Evolutionary conservation across 768 basidiomycete genomes (phyloP).

Genomic region (Termitomyces bulborhizus): DNA sequence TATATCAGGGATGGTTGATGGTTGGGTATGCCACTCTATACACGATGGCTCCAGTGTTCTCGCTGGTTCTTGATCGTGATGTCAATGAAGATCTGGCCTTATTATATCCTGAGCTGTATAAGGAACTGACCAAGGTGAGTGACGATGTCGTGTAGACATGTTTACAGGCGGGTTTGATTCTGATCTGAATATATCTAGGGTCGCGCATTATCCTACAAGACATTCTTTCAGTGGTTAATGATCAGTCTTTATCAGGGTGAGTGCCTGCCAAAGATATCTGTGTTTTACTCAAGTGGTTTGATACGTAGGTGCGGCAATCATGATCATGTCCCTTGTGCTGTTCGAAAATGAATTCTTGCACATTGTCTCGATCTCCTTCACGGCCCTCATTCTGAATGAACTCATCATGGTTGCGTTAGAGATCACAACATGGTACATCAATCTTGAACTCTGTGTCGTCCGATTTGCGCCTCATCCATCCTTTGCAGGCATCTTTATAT

Average conservation of each 20-base stretch:
- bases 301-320: conserved; percentile 83
- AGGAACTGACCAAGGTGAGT: conserved; percentile 90
- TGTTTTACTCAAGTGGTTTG: not conserved
- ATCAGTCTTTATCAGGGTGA: conserved; percentile 95
- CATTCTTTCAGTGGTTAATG: conserved; percentile 97
- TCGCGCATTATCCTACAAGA: conserved; percentile 92
- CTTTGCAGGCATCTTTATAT: conserved; percentile 83
- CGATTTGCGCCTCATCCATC: not conserved
- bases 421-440: conserved; percentile 85
- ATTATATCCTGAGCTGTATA: conserved; percentile 95
- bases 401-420: conserved; percentile 98
- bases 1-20: conserved; percentile 98
- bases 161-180: not conserved
- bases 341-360: conserved; percentile 98
- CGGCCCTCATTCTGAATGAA: conserved; percentile 92
- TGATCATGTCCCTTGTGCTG: conserved; percentile 94
- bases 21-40: conserved; percentile 95
- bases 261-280: conserved; percentile 3
- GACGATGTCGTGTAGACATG: not conserved
- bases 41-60: conserved; percentile 98
- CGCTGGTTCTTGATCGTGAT: conserved; percentile 91
- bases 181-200: conserved; percentile 44
- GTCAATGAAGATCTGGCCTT: conserved; percentile 94
- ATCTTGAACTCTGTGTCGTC: not conserved
- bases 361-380: conserved; percentile 98